phyloP scores from a whole-genome alignment of 305 asterid species.

The Fraxinus albicans region DNA sequence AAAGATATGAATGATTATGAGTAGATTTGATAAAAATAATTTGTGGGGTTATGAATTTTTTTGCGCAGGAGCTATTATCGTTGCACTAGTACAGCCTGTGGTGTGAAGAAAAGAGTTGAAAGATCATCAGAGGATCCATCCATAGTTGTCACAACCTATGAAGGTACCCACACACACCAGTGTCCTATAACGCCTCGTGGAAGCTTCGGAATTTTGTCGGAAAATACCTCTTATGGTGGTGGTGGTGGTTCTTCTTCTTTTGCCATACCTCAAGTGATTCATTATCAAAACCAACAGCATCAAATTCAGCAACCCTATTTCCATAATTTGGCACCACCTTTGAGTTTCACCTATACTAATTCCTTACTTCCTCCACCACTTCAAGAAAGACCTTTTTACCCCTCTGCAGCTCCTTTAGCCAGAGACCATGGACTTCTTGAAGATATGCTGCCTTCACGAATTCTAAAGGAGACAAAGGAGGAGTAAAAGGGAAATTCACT shows the following conservation, averaged over 20 bases:
- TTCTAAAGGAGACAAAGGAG: constrained; percentile 52
- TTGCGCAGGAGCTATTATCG: constrained; percentile 77
- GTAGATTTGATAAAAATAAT: background rate
- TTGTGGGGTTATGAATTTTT: background rate
- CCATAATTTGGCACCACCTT: constrained; percentile 33
- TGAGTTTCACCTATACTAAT: constrained; percentile 24
- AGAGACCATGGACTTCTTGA: constrained; percentile 77
- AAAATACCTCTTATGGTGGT: constrained; percentile 24
- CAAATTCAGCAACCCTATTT: constrained; percentile 31
- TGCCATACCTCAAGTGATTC: constrained; percentile 34
- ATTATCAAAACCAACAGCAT: constrained; percentile 31
- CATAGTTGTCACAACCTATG: constrained; percentile 79
- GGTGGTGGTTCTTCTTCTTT: constrained; percentile 23
- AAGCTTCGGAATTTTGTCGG: constrained; percentile 40
- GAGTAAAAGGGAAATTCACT: constrained; percentile 34
- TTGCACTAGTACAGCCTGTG: constrained; percentile 75
- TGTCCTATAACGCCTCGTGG: constrained; percentile 68
- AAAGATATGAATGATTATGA: background rate
- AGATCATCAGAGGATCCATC: constrained; percentile 69
- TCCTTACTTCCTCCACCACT: constrained; percentile 20
- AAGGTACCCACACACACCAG: constrained; percentile 79
- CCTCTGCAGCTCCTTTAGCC: constrained; percentile 30
- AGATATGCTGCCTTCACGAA: constrained; percentile 63
- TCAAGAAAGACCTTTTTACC: constrained; percentile 38
- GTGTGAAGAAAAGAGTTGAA: constrained; percentile 85